A percentile compares a stretch with the other conserved stretches of the same genome.
Conservation (phyloP, 257 asterid species). For the Ligustrum vulgare region DNA sequence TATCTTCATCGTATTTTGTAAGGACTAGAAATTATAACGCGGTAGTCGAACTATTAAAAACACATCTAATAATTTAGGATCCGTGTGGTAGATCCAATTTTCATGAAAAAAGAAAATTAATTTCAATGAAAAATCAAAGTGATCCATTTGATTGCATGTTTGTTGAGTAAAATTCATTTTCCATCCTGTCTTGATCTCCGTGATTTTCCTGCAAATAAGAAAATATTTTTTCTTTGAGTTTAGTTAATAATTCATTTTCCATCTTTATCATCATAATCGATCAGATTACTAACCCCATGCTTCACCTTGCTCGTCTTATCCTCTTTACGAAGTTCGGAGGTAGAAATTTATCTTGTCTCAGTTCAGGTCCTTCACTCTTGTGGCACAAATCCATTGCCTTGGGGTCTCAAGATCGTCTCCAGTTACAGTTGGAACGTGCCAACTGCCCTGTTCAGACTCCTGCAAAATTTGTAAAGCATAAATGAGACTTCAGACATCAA, state of each 20-base stretch:
- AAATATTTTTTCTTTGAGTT: too few relatives aligned
- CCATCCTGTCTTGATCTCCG: too few relatives aligned
- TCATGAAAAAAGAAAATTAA: too few relatives aligned
- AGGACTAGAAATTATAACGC: too few relatives aligned
- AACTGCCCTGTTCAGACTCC: constrained; percentile 83
- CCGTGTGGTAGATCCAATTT: too few relatives aligned
- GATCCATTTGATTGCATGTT: too few relatives aligned
- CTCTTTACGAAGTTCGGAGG: neutral
- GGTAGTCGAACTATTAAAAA: too few relatives aligned
- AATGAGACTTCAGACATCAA: constrained; percentile 4
- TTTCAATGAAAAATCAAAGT: too few relatives aligned
- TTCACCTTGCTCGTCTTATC: neutral
- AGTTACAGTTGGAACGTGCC: constrained; percentile 78
- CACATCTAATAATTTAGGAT: too few relatives aligned
- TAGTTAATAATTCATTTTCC: too few relatives aligned
- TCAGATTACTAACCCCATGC: neutral
- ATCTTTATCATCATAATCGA: neutral
- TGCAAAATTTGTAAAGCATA: constrained; percentile 28
- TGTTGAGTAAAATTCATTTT: too few relatives aligned
- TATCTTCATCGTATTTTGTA: neutral
- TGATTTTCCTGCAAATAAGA: too few relatives aligned
- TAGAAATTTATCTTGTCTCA: constrained; percentile 7
- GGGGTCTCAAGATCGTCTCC: constrained; percentile 88
- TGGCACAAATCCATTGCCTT: constrained; percentile 82
- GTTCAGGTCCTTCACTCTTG: constrained; percentile 39